Evolutionary conservation across 192 early-diverging fungal species (phyloP).

Genomic region (Coemansia sp.): DNA sequence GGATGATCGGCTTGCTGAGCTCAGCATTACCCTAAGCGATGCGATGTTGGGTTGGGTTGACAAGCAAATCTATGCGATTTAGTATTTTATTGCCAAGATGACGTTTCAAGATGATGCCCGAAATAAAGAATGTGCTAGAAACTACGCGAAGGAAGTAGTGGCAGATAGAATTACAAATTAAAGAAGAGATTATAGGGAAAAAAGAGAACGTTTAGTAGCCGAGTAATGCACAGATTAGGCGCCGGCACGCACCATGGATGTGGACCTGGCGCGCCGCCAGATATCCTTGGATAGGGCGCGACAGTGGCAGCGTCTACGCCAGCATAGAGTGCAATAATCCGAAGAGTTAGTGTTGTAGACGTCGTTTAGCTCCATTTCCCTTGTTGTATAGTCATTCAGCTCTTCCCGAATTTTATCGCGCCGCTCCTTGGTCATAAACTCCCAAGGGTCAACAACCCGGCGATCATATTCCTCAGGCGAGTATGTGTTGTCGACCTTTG

Average conservation of each 20-base stretch:
- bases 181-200: background rate
- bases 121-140: slow-evolving; percentile 5
- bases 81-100: background rate
- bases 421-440: slow-evolving; percentile 37
- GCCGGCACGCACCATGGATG: slow-evolving; percentile 48
- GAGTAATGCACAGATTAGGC: slow-evolving; percentile 15
- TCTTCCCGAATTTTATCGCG: slow-evolving; percentile 49
- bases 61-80: background rate
- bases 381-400: slow-evolving; percentile 45
- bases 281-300: slow-evolving; percentile 53
- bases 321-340: slow-evolving; percentile 53
- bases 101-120: background rate
- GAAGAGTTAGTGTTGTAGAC: slow-evolving; percentile 51
- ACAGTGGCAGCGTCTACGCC: slow-evolving; percentile 51
- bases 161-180: slow-evolving; percentile 7
- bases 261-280: slow-evolving; percentile 48
- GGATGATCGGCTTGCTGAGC: background rate
- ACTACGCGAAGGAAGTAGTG: background rate
- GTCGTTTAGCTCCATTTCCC: slow-evolving; percentile 50
- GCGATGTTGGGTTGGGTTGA: background rate
- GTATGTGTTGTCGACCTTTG: slow-evolving; percentile 39
- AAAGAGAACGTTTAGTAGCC: background rate
- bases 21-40: background rate
- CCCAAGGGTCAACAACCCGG: slow-evolving; percentile 53
- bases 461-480: slow-evolving; percentile 53